Conservation (phyloP, 202 grass and related monocot species). For the Bolboschoenoplectus hybrid region DNA sequence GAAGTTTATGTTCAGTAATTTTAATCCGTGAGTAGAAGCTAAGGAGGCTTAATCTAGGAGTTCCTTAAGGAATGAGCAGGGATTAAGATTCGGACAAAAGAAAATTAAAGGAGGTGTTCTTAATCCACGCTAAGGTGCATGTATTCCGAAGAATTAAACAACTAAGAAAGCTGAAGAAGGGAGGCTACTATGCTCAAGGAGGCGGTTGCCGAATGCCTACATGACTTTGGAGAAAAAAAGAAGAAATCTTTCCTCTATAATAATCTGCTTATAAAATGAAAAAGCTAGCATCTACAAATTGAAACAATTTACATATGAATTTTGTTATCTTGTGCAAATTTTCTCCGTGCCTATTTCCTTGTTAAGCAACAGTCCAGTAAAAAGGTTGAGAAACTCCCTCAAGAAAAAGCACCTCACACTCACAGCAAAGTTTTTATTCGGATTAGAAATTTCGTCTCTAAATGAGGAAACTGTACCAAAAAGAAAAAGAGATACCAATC, state of each 20-base stretch:
- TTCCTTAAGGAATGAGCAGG: too few relatives aligned
- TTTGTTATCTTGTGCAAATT: background rate
- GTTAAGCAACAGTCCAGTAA: constrained; percentile 1
- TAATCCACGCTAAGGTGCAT: too few relatives aligned
- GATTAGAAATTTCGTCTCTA: background rate
- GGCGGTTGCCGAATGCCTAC: too few relatives aligned
- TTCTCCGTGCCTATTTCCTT: constrained; percentile 1
- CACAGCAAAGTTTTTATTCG: background rate
- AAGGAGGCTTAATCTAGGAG: too few relatives aligned
- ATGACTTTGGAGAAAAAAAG: background rate
- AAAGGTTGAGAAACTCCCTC: background rate
- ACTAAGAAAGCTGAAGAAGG: too few relatives aligned
- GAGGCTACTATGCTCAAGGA: too few relatives aligned
- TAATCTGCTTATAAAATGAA: background rate
- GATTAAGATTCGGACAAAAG: too few relatives aligned
- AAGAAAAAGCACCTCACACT: constrained; percentile 6
- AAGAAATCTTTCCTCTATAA: background rate
- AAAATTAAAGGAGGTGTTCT: too few relatives aligned
- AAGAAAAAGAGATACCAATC: background rate
- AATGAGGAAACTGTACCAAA: constrained; percentile 29
- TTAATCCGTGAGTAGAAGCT: too few relatives aligned
- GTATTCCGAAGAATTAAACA: too few relatives aligned
- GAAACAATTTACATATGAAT: background rate
- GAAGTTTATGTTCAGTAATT: too few relatives aligned
- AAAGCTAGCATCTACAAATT: background rate